Evolutionary conservation across 352 stramenopile genomes (phyloP), one percentile per base, ranked within the genome.

Genomic region (Blastocystis sp.): DNA sequence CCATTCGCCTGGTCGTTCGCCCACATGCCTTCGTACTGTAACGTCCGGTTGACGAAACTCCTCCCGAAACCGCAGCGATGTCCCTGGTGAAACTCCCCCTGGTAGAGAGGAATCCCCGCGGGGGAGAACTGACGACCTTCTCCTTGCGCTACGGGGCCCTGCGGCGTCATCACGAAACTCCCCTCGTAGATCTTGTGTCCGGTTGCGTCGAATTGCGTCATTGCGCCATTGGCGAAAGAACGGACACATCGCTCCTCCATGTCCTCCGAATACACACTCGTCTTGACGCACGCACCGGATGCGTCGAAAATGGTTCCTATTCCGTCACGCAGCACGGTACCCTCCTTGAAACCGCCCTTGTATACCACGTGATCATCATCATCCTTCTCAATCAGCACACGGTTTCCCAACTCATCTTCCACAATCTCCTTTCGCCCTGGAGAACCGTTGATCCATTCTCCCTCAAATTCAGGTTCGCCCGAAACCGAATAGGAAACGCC

Each of bases 1-100:
- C 69, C 69, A 42, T 81, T 81, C 69, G 69, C 69, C 44, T 48
- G 27, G 36, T 81, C 69, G 40, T 81, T 48, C 69, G 42, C 36
- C 69, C 69, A 81, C 0, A 46, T 44, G 21, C 69, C 69, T 0
- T 64, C 48, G 46, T 81, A 81, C 34, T 81, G 44, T 21, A 64
- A 21, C 11, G 46, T 81, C 24, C 56, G 69, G n/a, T 46, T 65
- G 42, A 63, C 38, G 40, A 44, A 81, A 51, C 69, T 81, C 16
- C 24, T 51, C 0, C 69, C 69, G 1, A 27, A 16, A 27, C 69
- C 69, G 4, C 63, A 44, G 3, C 69, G 69, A 46, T 61, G 69
- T 42, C 59, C 59, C 6, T 27, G 59, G 14, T 32, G 36, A 53
- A 29, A 53, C 7, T 53, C 63, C 11, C 21, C 21, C 16, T 75